Evolutionary conservation across 225 moss, liverwort and hornwort species (phyloP), one percentile per base, ranked within the genome.

Genomic region (Physcomitrium patens): DNA sequence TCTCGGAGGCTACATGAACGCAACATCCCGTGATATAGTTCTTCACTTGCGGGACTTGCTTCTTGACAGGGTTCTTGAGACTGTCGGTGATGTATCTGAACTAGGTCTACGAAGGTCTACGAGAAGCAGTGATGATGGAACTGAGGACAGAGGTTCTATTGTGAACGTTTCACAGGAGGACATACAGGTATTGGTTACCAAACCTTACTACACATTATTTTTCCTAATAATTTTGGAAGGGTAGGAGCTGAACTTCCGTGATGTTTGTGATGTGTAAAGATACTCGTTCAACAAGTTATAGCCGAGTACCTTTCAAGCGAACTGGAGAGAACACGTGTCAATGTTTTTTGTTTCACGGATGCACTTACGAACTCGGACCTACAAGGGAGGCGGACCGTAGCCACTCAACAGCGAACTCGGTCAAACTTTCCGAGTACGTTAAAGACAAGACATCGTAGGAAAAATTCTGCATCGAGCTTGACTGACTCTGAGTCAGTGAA

Each of bases 331-430:
- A 91, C 93, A 37, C 90, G 95, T 60, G 77, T 93, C 65, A 99
- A 99, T 73, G 82, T 93, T 8, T 85, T 95, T 52, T 99, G 97
- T 65, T 99, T 99, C 80, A 91, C 89, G n/a, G 90, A 95, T 73
- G 80, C 81, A 55, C 58, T 81, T 27, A 18, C 84, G 19, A 85
- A 79, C 63, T 80, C 82, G 9, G 81, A 83, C 50, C 68, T 69
- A 28, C 79, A 81, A 60, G 90, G 87, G 62, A 89, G 85, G 68
- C 60, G 83, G 48, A 16, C 58, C 43, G 17, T 48, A 6, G 53
- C 68, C 59, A 63, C 70, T 60, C 74, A 88, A 56, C 85, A 84
- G 73, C 73, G 77, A 59, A 74, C 76, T 37, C 77, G 87, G 73
- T 63, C 84, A 75, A 86, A 76, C 66, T 62, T 84, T 72, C 82